phyloP scores from a whole-genome alignment of 257 asterid species.

The Lycium barbarum region DNA sequence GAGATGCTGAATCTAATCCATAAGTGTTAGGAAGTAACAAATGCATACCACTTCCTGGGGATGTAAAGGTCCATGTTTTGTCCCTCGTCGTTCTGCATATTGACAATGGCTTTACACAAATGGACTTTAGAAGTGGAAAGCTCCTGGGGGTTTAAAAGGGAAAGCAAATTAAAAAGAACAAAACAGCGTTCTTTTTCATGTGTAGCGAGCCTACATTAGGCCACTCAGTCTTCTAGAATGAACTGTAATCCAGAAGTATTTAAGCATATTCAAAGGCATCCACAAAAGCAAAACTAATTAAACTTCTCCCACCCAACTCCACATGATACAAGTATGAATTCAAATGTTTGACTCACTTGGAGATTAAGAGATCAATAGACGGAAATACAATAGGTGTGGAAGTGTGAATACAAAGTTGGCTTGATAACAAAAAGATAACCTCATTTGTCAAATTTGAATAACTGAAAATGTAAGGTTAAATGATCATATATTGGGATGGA shows the following conservation, averaged over 20 bases:
- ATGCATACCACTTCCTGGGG: conserved; percentile 68
- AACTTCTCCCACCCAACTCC: background rate
- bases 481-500: background rate
- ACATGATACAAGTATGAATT: background rate
- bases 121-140: background rate
- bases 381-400: background rate
- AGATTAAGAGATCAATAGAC: background rate
- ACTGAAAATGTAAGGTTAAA: background rate
- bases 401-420: background rate
- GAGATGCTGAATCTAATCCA: background rate
- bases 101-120: conserved; percentile 31
- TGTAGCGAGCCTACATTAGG: background rate
- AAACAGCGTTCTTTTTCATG: background rate
- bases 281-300: background rate
- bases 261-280: background rate
- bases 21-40: conserved; percentile 4
- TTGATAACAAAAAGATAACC: too few species aligned
- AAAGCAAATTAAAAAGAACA: background rate
- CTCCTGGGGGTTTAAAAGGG: background rate
- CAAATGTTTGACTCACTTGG: background rate
- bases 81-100: conserved; percentile 80
- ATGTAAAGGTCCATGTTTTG: conserved; percentile 76
- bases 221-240: background rate
- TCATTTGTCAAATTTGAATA: background rate
- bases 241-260: background rate